phyloP scores from a whole-genome alignment of 192 early-diverging fungal species.

The Coemansia umbellata region DNA sequence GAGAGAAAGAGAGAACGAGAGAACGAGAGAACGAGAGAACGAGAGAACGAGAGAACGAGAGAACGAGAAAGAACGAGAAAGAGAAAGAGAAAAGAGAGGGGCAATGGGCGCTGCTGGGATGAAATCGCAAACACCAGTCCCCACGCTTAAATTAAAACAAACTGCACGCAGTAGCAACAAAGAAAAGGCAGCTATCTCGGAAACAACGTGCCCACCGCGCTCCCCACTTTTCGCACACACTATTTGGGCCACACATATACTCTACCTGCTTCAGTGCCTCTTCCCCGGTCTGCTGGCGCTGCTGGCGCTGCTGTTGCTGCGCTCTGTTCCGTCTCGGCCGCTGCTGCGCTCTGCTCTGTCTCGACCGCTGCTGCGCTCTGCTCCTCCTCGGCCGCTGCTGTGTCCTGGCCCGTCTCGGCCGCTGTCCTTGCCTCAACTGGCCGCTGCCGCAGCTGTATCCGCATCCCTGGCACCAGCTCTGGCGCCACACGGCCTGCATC shows the following conservation, averaged over 20 bases:
- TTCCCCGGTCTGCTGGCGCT: too few species aligned
- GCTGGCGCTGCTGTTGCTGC: not conserved
- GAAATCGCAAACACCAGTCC: too few species aligned
- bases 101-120: too few species aligned
- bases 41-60: not conserved
- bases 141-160: too few species aligned
- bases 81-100: not conserved
- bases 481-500: slow-evolving; percentile 3
- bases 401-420: not conserved
- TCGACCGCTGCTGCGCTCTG: not conserved
- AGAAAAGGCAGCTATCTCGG: too few species aligned
- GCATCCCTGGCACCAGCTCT: slow-evolving; percentile 20
- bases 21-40: not conserved
- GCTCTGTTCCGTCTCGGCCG: too few species aligned
- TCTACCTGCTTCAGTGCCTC: too few species aligned
- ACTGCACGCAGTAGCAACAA: too few species aligned
- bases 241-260: not conserved
- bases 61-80: not conserved
- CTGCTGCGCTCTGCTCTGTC: not conserved
- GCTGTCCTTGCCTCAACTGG: not conserved
- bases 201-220: too few species aligned
- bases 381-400: not conserved
- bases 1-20: not conserved
- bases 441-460: slow-evolving; percentile 25
- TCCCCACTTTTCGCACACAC: too few species aligned